Percentiles rank a stretch among this genome's conserved stretches.
These are phyloP conservation scores for Botryobasidium botryosum DNA, from an alignment of 768 basidiomycete genomes.

Conservation along the genomic window DNA sequence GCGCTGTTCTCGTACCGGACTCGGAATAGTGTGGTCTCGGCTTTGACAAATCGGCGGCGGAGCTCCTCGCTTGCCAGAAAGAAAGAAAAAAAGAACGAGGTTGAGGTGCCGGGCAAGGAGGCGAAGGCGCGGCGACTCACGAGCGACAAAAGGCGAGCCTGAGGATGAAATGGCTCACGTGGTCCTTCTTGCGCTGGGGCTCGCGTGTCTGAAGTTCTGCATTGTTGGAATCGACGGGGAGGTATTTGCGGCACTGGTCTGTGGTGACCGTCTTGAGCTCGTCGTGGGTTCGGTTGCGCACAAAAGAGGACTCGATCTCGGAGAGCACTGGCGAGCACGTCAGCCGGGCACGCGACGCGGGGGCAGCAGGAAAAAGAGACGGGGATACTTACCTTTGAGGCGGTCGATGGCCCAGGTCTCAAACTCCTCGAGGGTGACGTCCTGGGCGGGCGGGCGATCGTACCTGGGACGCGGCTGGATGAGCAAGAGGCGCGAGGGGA, in stretches of 20 bases:
- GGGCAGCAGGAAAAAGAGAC: too few species aligned
- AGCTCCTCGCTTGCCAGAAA: conserved; percentile 44
- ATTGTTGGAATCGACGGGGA: conserved; percentile 47
- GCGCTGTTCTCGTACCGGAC: conserved; percentile 60
- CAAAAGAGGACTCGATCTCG: conserved; percentile 80
- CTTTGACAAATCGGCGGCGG: conserved; percentile 71
- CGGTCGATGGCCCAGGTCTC: conserved; percentile 81
- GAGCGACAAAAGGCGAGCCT: conserved; percentile 90
- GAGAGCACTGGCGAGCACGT: conserved; percentile 36
- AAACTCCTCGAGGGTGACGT: conserved; percentile 91
- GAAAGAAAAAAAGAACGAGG: not conserved
- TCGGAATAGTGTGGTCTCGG: conserved; percentile 71
- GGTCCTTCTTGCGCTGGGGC: conserved; percentile 60
- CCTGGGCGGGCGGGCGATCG: conserved; percentile 63
- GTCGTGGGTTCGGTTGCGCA: conserved; percentile 65
- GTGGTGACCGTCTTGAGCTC: conserved; percentile 52
- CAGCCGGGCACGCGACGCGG: conserved; percentile 7
- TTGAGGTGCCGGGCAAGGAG: not conserved
- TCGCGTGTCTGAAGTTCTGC: conserved; percentile 30
- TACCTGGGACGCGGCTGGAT: too few species aligned
- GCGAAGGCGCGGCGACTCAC: conserved; percentile 34
- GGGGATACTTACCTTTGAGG: conserved; percentile 32
- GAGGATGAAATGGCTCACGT: conserved; percentile 85
- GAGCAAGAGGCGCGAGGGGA: too few species aligned
- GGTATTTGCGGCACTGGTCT: conserved; percentile 52